phyloP scores from a whole-genome alignment of 1,284 basidiomycete species.

The Pascua sp. region DNA sequence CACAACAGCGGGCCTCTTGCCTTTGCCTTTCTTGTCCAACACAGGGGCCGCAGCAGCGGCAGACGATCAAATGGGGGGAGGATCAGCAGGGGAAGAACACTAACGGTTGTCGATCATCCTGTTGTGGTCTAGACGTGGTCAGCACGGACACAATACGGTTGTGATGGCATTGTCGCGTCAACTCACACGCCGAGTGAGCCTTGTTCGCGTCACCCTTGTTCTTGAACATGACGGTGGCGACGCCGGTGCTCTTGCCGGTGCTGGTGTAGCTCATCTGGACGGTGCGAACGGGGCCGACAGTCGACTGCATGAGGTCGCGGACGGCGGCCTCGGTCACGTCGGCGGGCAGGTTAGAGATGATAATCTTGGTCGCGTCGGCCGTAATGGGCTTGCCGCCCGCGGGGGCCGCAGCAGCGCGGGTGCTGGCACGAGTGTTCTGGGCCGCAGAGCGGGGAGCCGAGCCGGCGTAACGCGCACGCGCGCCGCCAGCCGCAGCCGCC shows the following conservation, averaged over 20 bases:
- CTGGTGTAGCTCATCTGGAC: slow-evolving; percentile 83
- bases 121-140: slow-evolving; percentile 66
- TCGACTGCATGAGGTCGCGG: slow-evolving; percentile 88
- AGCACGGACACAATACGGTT: slow-evolving; percentile 1
- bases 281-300: slow-evolving; percentile 80
- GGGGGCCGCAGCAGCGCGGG: slow-evolving; percentile 24
- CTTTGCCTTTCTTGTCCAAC: not conserved
- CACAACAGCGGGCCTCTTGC: not conserved
- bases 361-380: slow-evolving; percentile 75
- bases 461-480: slow-evolving; percentile 55
- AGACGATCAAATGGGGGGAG: slow-evolving; percentile 1
- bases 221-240: slow-evolving; percentile 81
- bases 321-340: slow-evolving; percentile 94
- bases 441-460: slow-evolving; percentile 20
- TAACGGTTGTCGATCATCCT: slow-evolving; percentile 99
- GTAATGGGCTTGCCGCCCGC: slow-evolving; percentile 49
- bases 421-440: slow-evolving; percentile 6
- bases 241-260: slow-evolving; percentile 81
- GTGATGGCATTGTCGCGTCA: not conserved
- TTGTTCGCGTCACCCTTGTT: slow-evolving; percentile 84
- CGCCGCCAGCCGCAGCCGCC: slow-evolving; percentile 35
- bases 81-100: slow-evolving; percentile 54
- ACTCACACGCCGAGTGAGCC: slow-evolving; percentile 74
- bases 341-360: slow-evolving; percentile 89
- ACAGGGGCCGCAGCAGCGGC: slow-evolving; percentile 8